Percentiles rank a stretch among this genome's conserved stretches.
Evolutionary conservation across 257 asterid genomes (phyloP).

Genomic region (Solanum arcanum): DNA sequence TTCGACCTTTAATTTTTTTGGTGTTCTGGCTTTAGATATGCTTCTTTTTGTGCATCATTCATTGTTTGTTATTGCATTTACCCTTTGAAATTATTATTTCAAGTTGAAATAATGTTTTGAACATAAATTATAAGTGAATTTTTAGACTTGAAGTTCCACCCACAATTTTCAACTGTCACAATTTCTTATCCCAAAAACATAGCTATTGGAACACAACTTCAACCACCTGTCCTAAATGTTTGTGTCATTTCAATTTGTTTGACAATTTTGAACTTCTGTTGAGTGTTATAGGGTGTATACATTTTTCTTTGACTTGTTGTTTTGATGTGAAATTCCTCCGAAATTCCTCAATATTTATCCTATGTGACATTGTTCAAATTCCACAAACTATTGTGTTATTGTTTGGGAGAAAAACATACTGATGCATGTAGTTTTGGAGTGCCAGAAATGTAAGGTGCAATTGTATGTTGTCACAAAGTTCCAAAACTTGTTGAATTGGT

Average conservation of each 20-base stretch:
- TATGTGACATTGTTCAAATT: background rate
- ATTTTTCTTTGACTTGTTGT: background rate
- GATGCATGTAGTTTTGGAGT: background rate
- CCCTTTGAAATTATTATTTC: background rate
- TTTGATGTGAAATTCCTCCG: background rate
- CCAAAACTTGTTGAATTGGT: background rate
- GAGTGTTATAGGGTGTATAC: background rate
- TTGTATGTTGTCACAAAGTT: background rate
- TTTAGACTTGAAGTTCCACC: background rate
- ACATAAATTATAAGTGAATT: background rate
- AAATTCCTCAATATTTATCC: background rate
- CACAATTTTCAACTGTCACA: background rate
- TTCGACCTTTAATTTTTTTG: slow-evolving; percentile 7
- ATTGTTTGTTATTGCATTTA: background rate
- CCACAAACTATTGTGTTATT: background rate
- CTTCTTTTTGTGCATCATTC: slow-evolving; percentile 14
- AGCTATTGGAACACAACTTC: background rate
- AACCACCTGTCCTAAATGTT: background rate
- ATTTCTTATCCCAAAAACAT: background rate
- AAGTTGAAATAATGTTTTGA: background rate
- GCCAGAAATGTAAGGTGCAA: background rate
- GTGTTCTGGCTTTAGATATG: slow-evolving; percentile 1
- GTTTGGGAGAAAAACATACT: background rate
- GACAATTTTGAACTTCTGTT: background rate
- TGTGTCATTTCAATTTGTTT: background rate